Evolutionary conservation across 2,329 filamentous ascomycete species (phyloP).

Genomic region (Alternaria ethzedia): DNA sequence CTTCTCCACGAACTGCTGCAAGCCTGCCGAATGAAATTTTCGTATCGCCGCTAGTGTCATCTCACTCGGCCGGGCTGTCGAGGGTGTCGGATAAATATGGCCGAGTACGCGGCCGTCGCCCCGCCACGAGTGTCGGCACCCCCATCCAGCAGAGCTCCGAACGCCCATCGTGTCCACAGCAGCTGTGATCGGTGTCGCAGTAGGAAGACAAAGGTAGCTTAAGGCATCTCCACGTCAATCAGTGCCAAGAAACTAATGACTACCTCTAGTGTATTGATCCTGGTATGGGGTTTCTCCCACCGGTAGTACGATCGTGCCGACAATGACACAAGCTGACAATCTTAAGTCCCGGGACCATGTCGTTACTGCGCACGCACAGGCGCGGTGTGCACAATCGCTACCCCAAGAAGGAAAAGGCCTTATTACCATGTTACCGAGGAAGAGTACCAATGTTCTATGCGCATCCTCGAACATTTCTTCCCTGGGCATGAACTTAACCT

Average conservation of each 20-base stretch:
- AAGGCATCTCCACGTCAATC: background rate
- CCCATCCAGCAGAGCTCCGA: conserved; percentile 32
- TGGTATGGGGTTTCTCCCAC: conserved; percentile 30
- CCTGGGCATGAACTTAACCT: conserved; percentile 46
- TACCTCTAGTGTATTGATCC: conserved; percentile 46
- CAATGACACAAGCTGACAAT: conserved; percentile 24
- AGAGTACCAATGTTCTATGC: conserved; percentile 48
- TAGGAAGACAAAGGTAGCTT: conserved; percentile 46
- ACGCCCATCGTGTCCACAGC: conserved; percentile 43
- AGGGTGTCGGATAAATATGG: conserved; percentile 29
- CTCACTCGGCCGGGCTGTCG: conserved; percentile 7
- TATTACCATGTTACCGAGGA: conserved; percentile 51
- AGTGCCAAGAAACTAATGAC: conserved; percentile 36
- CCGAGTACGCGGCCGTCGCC: conserved; percentile 29
- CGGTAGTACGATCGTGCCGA: background rate
- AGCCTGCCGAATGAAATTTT: conserved; percentile 29
- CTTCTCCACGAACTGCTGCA: conserved; percentile 17
- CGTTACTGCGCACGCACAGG: conserved; percentile 48
- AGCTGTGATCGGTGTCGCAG: conserved; percentile 49
- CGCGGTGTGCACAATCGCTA: conserved; percentile 44
- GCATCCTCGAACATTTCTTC: conserved; percentile 47
- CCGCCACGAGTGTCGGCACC: conserved; percentile 21
- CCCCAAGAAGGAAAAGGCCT: conserved; percentile 45
- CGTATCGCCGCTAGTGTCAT: conserved; percentile 12
- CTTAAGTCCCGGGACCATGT: conserved; percentile 46